These are phyloP conservation scores for Naematelia aurantialba DNA, from an alignment of 768 basidiomycete genomes.

Conservation along the genomic window DNA sequence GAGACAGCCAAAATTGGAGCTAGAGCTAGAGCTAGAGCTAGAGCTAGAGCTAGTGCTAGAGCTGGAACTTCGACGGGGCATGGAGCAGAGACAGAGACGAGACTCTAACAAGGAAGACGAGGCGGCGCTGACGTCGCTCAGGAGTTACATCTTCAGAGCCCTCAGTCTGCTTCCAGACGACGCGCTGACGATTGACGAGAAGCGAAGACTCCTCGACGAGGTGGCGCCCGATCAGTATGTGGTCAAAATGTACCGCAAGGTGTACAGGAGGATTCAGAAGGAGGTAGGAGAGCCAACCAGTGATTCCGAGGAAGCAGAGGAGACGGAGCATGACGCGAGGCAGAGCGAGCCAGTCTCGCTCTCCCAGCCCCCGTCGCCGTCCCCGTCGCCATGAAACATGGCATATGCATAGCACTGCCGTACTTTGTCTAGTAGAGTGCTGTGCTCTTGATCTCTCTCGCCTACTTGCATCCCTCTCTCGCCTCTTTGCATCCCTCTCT, in stretches of 20 bases:
- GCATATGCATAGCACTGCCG: not conserved
- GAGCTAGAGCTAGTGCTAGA: no score
- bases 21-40: no score
- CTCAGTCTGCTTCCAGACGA: slow-evolving; percentile 8
- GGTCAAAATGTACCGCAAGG: not conserved
- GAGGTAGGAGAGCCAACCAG: slow-evolving; percentile 1
- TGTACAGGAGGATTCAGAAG: slow-evolving; percentile 3
- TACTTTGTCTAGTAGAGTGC: no score
- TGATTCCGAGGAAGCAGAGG: slow-evolving; percentile 5
- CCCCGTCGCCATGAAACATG: no score
- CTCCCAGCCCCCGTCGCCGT: no score
- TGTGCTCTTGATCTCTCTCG: no score
- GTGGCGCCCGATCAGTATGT: not conserved
- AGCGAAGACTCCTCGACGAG: slow-evolving; percentile 6
- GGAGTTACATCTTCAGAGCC: slow-evolving; percentile 20
- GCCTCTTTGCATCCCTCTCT: no score
- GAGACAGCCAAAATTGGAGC: no score
- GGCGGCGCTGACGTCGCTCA: not conserved
- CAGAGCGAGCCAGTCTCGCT: not conserved
- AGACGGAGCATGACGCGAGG: not conserved
- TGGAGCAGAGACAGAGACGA: not conserved
- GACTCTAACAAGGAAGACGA: not conserved
- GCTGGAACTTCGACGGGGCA: no score
- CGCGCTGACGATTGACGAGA: slow-evolving; percentile 5
- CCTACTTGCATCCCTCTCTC: no score